phyloP scores from a whole-genome alignment of 768 basidiomycete species.

The Termitomyces eurrhizus region DNA sequence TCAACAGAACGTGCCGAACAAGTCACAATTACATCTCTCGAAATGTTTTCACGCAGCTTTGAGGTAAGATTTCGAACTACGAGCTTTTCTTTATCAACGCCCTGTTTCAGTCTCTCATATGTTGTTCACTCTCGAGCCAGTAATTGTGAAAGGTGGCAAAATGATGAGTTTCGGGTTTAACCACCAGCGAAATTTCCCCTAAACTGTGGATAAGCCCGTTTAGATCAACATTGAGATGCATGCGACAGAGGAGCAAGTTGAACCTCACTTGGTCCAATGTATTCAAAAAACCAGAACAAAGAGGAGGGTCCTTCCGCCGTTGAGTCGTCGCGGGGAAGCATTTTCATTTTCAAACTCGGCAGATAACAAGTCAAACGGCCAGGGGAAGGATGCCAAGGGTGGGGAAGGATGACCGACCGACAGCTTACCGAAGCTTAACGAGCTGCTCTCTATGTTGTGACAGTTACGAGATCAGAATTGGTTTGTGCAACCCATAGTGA shows the following conservation, averaged over 20 bases:
- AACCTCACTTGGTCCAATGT: constrained; percentile 19
- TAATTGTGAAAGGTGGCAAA: constrained; percentile 50
- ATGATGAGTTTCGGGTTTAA: constrained; percentile 50
- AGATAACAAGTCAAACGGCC: no score
- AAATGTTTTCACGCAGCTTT: constrained; percentile 1
- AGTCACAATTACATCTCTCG: constrained; percentile 5
- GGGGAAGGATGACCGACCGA: not conserved
- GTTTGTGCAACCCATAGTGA: constrained; percentile 45
- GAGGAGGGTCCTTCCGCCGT: not conserved
- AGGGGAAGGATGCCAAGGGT: not conserved
- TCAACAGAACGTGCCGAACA: constrained; percentile 1
- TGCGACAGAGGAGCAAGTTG: constrained; percentile 52
- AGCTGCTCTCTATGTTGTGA: constrained; percentile 51
- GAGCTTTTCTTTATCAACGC: not conserved
- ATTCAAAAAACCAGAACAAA: constrained; percentile 9
- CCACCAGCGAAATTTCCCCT: constrained; percentile 37
- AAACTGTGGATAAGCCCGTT: constrained; percentile 30
- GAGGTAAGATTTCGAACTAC: not conserved
- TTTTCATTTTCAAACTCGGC: not conserved
- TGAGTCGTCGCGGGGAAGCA: not conserved
- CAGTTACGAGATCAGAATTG: constrained; percentile 45
- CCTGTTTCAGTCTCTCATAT: constrained; percentile 6
- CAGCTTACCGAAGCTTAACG: constrained; percentile 36
- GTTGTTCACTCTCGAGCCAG: constrained; percentile 9
- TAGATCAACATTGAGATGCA: constrained; percentile 61